Conservation (phyloP, 257 asterid genomes). For the Scutellaria galericulata region DNA sequence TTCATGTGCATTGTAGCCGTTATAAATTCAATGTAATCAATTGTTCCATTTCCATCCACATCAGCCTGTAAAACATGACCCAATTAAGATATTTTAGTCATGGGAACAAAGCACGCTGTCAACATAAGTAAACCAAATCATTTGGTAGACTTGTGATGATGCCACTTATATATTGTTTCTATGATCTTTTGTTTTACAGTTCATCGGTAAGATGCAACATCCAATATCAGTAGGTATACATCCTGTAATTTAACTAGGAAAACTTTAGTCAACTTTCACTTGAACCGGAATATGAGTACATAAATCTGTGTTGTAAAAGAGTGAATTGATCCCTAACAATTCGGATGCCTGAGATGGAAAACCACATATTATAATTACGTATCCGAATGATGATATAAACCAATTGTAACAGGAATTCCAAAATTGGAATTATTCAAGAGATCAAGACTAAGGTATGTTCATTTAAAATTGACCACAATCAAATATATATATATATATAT, state of each 20-base stretch:
- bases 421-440: neutral
- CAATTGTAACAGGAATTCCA: neutral
- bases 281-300: neutral
- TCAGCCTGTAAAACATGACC: conserved; percentile 64
- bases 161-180: neutral
- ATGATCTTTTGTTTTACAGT: neutral
- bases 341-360: conserved; percentile 3
- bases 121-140: neutral
- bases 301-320: neutral
- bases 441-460: neutral
- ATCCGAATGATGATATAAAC: neutral
- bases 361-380: neutral
- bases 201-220: conserved; percentile 9
- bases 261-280: neutral
- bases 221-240: neutral
- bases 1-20: conserved; percentile 97
- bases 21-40: conserved; percentile 85
- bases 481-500: too few relatives aligned
- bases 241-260: neutral
- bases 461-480: neutral
- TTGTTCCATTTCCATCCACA: conserved; percentile 88
- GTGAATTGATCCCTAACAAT: neutral
- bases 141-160: neutral
- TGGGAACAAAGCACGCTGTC: neutral
- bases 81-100: neutral